Evolutionary conservation across 2,329 filamentous ascomycete species (phyloP).

Genomic region (Penicillium concentricum): DNA sequence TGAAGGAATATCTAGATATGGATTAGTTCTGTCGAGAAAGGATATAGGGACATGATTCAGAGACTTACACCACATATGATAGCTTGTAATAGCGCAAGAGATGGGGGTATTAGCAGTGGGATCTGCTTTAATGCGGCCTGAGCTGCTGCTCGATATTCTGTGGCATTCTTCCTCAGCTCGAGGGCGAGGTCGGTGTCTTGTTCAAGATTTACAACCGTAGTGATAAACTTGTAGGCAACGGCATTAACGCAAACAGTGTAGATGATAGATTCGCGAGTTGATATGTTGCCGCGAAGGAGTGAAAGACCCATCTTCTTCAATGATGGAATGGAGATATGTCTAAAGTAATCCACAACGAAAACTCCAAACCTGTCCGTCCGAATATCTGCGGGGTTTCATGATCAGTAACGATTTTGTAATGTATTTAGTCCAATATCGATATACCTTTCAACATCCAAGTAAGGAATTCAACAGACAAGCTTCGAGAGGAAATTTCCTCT

Average conservation of each 20-base stretch:
- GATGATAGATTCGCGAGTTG: conserved; percentile 8
- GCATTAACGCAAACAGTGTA: conserved; percentile 23
- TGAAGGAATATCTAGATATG: conserved; percentile 17
- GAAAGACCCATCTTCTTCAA: conserved; percentile 23
- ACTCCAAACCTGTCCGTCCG: conserved; percentile 15
- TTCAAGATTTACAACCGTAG: conserved; percentile 5
- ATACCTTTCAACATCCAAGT: conserved; percentile 25
- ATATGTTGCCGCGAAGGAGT: conserved; percentile 10
- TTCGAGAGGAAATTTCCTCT: conserved; percentile 4
- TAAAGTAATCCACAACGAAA: conserved; percentile 23
- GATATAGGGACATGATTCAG: rapidly evolving
- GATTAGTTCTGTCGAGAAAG: neutral
- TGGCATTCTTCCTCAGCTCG: neutral
- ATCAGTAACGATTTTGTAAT: neutral
- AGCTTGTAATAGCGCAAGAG: conserved; percentile 16
- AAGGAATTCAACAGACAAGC: conserved; percentile 17
- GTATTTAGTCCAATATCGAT: neutral
- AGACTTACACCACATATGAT: conserved; percentile 3
- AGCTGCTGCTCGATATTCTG: conserved; percentile 5
- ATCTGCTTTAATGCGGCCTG: conserved; percentile 18
- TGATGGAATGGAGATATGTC: conserved; percentile 14
- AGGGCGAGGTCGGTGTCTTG: neutral
- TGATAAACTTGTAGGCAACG: conserved; percentile 23
- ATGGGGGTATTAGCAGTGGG: conserved; percentile 11
- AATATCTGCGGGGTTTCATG: conserved; percentile 12